These are phyloP conservation scores for Penicillium sp. DNA, from an alignment of 2,329 filamentous ascomycete species.

Conservation along the genomic window DNA sequence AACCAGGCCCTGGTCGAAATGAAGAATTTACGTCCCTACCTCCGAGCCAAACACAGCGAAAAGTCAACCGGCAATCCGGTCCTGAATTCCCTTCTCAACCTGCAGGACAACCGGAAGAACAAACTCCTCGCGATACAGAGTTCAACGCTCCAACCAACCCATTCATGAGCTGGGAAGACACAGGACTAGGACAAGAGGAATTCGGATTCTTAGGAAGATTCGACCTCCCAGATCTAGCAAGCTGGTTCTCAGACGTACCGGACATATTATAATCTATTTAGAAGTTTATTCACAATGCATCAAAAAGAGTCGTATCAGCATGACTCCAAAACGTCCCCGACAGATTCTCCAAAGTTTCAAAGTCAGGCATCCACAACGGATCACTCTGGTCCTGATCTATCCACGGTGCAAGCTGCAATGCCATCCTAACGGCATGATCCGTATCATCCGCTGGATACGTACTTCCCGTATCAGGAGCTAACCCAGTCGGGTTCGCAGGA, in stretches of 20 bases:
- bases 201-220: conserved; percentile 24
- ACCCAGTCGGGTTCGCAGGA: conserved; percentile 5
- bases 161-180: conserved; percentile 21
- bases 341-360: conserved; percentile 36
- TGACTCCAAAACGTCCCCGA: conserved; percentile 31
- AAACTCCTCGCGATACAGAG: conserved; percentile 2
- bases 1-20: conserved; percentile 5
- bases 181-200: conserved; percentile 20
- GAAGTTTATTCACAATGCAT: conserved; percentile 22
- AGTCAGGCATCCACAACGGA: conserved; percentile 42
- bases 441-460: conserved; percentile 22
- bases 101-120: conserved; percentile 1
- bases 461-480: conserved; percentile 11
- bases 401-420: conserved; percentile 40
- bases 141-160: conserved; percentile 9
- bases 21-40: background rate
- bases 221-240: conserved; percentile 24
- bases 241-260: conserved; percentile 21
- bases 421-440: conserved; percentile 39
- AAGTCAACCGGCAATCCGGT: background rate
- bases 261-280: conserved; percentile 1
- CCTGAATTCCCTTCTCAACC: background rate
- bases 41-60: conserved; percentile 9
- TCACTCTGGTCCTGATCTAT: conserved; percentile 37
- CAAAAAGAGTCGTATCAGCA: conserved; percentile 29